A percentile compares a stretch with the other conserved stretches of the same genome.
Conservation (phyloP, 768 basidiomycete genomes). For the Termitomyces eurrhizus region DNA sequence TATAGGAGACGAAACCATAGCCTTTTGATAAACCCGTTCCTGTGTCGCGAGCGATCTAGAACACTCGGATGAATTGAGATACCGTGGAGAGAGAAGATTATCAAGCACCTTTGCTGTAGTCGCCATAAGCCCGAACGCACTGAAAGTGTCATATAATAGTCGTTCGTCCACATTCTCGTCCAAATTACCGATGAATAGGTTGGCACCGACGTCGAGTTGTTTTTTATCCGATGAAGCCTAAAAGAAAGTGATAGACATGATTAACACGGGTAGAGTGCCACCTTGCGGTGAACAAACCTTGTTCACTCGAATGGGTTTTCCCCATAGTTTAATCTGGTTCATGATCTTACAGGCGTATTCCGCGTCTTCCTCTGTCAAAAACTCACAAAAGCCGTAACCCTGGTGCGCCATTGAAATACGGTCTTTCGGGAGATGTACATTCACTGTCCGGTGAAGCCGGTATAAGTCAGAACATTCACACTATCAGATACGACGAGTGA, state of each 20-base stretch:
- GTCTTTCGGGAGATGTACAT: conserved; percentile 98
- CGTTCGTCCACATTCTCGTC: conserved; percentile 96
- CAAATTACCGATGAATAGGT: conserved; percentile 93
- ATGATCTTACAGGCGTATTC: conserved; percentile 99
- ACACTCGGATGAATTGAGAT: conserved; percentile 1
- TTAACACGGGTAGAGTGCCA: background rate
- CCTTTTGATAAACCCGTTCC: conserved; percentile 85
- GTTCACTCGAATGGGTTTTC: conserved; percentile 98
- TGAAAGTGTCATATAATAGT: conserved; percentile 91
- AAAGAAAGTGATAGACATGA: conserved; percentile 6
- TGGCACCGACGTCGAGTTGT: conserved; percentile 96
- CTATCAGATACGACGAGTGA: background rate
- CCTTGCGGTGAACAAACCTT: conserved; percentile 58
- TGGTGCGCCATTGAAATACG: conserved; percentile 98
- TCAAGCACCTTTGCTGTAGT: conserved; percentile 78
- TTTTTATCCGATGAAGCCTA: conserved; percentile 98
- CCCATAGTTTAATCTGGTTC: conserved; percentile 99
- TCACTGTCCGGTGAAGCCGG: conserved; percentile 50
- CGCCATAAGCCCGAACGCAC: conserved; percentile 90
- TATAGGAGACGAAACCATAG: conserved; percentile 96
- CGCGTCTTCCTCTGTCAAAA: conserved; percentile 97
- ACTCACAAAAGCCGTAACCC: conserved; percentile 99
- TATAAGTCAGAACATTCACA: background rate
- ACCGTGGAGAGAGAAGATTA: conserved; percentile 4
- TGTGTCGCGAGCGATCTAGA: conserved; percentile 89